phyloP scores from a whole-genome alignment of 106 monocot genomes.

The Dioscorea alata region DNA sequence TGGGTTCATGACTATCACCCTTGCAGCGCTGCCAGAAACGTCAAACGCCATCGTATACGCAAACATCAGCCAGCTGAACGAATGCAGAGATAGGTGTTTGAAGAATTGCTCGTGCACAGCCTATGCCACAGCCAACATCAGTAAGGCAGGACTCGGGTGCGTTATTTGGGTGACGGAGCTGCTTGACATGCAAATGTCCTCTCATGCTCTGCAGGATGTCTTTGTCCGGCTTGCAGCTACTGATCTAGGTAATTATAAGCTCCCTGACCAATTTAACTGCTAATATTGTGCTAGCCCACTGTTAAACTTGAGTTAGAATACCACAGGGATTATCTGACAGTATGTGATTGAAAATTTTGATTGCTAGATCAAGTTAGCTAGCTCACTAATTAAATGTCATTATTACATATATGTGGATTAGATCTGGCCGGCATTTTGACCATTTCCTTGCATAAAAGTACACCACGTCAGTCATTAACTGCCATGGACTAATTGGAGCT shows the following conservation, averaged over 20 bases:
- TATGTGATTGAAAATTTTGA: too few species aligned
- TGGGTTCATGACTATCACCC: constrained; percentile 20
- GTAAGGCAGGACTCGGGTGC: constrained; percentile 1
- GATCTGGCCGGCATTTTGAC: too few species aligned
- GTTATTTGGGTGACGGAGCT: constrained; percentile 13
- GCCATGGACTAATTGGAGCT: too few species aligned
- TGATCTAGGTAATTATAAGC: constrained; percentile 4
- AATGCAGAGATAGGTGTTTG: constrained; percentile 1
- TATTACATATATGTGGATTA: too few species aligned
- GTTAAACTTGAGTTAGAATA: too few species aligned
- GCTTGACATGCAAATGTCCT: not conserved
- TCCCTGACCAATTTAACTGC: too few species aligned
- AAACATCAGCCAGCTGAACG: constrained; percentile 4
- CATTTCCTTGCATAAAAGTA: too few species aligned
- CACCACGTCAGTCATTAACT: too few species aligned
- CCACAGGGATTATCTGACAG: too few species aligned
- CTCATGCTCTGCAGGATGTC: not conserved
- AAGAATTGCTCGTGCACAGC: constrained; percentile 15
- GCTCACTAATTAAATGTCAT: too few species aligned
- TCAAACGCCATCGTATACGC: not conserved
- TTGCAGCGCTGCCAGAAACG: constrained; percentile 27
- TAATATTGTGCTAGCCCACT: too few species aligned
- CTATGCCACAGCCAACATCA: constrained; percentile 5
- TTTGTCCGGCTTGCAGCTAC: constrained; percentile 7
- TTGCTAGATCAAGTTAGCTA: too few species aligned